These are phyloP conservation scores for Ascochyta clinopodiicola DNA, from an alignment of 2,329 filamentous ascomycete genomes.

Conservation along the genomic window DNA sequence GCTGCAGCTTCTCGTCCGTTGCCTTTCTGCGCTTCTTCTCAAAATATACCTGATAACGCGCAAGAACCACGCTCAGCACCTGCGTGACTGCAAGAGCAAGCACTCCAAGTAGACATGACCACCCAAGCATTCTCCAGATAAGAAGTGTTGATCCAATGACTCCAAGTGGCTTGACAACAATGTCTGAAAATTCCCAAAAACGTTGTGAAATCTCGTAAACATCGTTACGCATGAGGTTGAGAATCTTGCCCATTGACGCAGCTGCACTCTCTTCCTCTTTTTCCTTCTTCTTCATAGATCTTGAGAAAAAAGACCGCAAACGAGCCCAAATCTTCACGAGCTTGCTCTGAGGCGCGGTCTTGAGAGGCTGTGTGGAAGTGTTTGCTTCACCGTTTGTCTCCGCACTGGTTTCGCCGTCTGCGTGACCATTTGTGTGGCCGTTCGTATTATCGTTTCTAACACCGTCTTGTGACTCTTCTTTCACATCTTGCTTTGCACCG, in stretches of 20 bases:
- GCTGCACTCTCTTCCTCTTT: constrained; percentile 59
- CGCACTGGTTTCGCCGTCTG: constrained; percentile 22
- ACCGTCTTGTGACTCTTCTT: constrained; percentile 33
- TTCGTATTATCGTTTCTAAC: constrained; percentile 17
- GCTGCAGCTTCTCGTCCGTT: constrained; percentile 79
- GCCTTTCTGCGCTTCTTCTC: constrained; percentile 74
- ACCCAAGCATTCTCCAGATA: constrained; percentile 80
- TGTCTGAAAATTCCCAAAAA: constrained; percentile 85
- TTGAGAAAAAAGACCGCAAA: constrained; percentile 26
- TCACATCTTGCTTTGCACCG: constrained; percentile 39
- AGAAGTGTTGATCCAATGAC: constrained; percentile 76
- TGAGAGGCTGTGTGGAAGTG: constrained; percentile 6
- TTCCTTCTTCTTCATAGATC: constrained; percentile 35
- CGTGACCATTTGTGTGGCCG: constrained; percentile 18
- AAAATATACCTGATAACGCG: constrained; percentile 69
- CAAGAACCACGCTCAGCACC: constrained; percentile 70
- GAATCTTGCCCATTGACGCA: constrained; percentile 87
- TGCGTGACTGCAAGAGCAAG: constrained; percentile 73
- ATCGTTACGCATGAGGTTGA: constrained; percentile 84
- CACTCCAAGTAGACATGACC: constrained; percentile 77
- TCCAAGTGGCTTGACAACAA: constrained; percentile 78
- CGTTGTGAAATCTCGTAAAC: constrained; percentile 82
- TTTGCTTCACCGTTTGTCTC: constrained; percentile 10
- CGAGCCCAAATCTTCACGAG: constrained; percentile 16
- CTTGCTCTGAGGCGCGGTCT: constrained; percentile 7